These are phyloP conservation scores for Coccomyxa subellipsoidea DNA, from an alignment of 163 green algal genomes.

Conservation along the genomic window DNA sequence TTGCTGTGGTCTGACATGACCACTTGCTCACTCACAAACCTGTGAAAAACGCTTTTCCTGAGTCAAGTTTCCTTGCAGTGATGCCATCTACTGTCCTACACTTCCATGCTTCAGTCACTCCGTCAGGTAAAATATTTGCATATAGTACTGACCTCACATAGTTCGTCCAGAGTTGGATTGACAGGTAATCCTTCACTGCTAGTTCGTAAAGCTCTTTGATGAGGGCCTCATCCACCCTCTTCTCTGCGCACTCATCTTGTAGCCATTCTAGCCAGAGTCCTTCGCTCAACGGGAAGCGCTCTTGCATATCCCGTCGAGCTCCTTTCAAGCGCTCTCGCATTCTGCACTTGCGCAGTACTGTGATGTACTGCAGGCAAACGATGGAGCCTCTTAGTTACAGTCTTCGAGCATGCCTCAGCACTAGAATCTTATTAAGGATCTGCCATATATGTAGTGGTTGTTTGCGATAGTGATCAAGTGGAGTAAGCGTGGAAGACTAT, in stretches of 20 bases:
- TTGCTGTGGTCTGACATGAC: slow-evolving; percentile 26
- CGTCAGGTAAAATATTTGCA: background rate
- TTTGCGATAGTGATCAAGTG: no score
- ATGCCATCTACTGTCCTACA: no score
- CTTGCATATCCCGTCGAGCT: slow-evolving; percentile 64
- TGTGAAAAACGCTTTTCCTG: no score
- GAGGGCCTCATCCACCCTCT: slow-evolving; percentile 16
- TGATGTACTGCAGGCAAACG: slow-evolving; percentile 64
- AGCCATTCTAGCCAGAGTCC: slow-evolving; percentile 85
- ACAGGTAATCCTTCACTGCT: slow-evolving; percentile 77
- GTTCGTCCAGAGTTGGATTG: slow-evolving; percentile 65
- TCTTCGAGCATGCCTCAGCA: no score
- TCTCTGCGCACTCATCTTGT: slow-evolving; percentile 60
- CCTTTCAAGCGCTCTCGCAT: slow-evolving; percentile 54
- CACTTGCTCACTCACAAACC: slow-evolving; percentile 48
- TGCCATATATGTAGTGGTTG: no score
- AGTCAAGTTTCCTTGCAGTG: no score
- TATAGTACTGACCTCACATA: slow-evolving; percentile 61
- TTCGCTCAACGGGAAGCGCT: slow-evolving; percentile 74
- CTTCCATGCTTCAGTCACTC: no score
- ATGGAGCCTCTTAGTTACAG: background rate
- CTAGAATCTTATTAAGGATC: no score
- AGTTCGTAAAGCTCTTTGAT: slow-evolving; percentile 41
- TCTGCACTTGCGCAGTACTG: slow-evolving; percentile 57
- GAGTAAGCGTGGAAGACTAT: no score